Conservation (phyloP, 1,139 yeast species). For the Wickerhamiella pararugosa region DNA sequence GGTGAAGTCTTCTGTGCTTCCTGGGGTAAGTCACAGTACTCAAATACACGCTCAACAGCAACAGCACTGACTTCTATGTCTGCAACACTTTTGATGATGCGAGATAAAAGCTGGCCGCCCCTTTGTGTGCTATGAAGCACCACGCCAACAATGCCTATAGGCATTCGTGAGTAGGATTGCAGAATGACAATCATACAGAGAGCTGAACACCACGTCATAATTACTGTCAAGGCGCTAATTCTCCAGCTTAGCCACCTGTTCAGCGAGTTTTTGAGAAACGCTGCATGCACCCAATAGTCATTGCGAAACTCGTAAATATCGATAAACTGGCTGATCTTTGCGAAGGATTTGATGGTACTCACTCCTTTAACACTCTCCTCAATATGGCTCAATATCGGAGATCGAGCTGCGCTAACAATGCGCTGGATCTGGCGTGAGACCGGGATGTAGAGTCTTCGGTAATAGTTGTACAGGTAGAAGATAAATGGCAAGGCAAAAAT, state of each 20-base stretch:
- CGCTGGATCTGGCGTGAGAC: constrained; percentile 72
- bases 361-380: constrained; percentile 63
- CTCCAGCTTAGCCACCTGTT: constrained; percentile 69
- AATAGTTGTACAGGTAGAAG: constrained; percentile 51
- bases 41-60: constrained; percentile 60
- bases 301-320: constrained; percentile 41
- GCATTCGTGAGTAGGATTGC: constrained; percentile 32
- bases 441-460: constrained; percentile 69
- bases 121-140: constrained; percentile 33
- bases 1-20: constrained; percentile 33
- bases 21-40: constrained; percentile 42
- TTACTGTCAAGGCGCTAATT: constrained; percentile 49
- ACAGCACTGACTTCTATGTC: constrained; percentile 33
- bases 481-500: constrained; percentile 34
- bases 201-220: constrained; percentile 46
- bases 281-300: constrained; percentile 45
- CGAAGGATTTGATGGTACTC: constrained; percentile 46
- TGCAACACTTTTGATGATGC: constrained; percentile 12
- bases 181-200: constrained; percentile 33
- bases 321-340: constrained; percentile 36
- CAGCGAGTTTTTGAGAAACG: constrained; percentile 38
- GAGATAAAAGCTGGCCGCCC: constrained; percentile 8
- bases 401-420: constrained; percentile 58
- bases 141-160: constrained; percentile 60
- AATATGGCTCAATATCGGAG: constrained; percentile 64